phyloP scores from a whole-genome alignment of 176 grass and related monocot genomes.

The Oryza australiensis region DNA sequence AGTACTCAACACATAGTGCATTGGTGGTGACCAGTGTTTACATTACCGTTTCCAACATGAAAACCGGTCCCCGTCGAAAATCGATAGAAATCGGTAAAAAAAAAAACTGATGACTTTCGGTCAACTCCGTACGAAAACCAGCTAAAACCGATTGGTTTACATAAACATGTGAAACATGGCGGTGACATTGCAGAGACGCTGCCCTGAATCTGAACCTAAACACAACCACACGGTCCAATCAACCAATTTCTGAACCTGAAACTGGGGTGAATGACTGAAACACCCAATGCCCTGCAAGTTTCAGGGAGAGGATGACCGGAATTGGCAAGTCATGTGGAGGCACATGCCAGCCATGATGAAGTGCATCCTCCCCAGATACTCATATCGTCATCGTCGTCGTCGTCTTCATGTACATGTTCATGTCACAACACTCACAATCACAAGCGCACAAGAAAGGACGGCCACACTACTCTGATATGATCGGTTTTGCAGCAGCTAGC shows the following conservation, averaged over 20 bases:
- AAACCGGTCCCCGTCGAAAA: no score
- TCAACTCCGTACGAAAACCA: no score
- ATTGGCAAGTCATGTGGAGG: constrained; percentile 11
- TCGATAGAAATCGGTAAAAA: no score
- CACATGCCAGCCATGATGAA: constrained; percentile 8
- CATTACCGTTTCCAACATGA: no score
- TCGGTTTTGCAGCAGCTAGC: background rate
- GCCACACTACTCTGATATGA: background rate
- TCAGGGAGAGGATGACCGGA: background rate
- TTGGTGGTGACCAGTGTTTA: background rate
- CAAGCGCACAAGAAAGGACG: background rate
- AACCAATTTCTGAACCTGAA: background rate
- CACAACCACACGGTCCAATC: background rate
- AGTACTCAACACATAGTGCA: background rate
- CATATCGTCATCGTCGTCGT: background rate
- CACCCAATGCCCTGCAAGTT: constrained; percentile 17
- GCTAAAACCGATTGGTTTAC: no score
- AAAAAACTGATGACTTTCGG: no score
- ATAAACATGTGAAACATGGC: background rate
- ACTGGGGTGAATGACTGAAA: background rate
- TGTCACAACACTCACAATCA: background rate
- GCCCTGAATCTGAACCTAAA: background rate
- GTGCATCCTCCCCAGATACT: constrained; percentile 4
- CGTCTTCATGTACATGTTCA: background rate
- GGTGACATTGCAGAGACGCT: background rate